A percentile compares a stretch with the other conserved stretches of the same genome.
These are phyloP conservation scores for Berberis vulgaris DNA, from an alignment of 164 flowering plant genomes.

Conservation along the genomic window DNA sequence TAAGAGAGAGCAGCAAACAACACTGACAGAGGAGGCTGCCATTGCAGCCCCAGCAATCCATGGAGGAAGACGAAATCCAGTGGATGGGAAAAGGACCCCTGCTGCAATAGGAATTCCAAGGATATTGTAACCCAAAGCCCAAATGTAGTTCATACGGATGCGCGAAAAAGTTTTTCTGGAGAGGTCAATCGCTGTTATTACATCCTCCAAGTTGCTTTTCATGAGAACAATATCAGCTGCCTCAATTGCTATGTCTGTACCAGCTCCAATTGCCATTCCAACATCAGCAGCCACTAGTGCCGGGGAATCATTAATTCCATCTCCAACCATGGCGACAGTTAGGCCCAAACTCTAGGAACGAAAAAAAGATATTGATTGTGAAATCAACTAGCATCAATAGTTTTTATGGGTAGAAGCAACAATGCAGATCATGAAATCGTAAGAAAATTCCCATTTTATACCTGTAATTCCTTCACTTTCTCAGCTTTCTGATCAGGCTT, in stretches of 20 bases:
- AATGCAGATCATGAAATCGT: too few species aligned
- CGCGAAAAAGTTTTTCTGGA: conserved; percentile 59
- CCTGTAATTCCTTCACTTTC: conserved; percentile 74
- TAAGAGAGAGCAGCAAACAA: conserved; percentile 58
- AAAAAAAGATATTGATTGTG: not conserved
- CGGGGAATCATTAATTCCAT: conserved; percentile 82
- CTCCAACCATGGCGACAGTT: conserved; percentile 77
- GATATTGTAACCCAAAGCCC: conserved; percentile 72
- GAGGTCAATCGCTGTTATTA: conserved; percentile 68
- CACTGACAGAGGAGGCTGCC: conserved; percentile 84
- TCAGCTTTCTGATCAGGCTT: conserved; percentile 81
- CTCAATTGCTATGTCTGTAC: conserved; percentile 75
- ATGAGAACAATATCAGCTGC: conserved; percentile 84
- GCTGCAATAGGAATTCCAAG: conserved; percentile 71
- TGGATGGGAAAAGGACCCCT: conserved; percentile 55
- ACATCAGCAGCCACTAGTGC: conserved; percentile 85
- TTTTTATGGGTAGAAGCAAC: too few species aligned
- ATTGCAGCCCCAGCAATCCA: conserved; percentile 87
- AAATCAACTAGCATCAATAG: too few species aligned
- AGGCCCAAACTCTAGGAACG: conserved; percentile 36
- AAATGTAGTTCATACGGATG: conserved; percentile 58
- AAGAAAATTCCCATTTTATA: conserved; percentile 6
- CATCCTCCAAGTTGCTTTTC: conserved; percentile 79
- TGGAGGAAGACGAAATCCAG: conserved; percentile 59
- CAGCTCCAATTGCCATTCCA: conserved; percentile 87